Evolutionary conservation across 805 yeast species (phyloP).

Genomic region (Ogataea trehalophila): DNA sequence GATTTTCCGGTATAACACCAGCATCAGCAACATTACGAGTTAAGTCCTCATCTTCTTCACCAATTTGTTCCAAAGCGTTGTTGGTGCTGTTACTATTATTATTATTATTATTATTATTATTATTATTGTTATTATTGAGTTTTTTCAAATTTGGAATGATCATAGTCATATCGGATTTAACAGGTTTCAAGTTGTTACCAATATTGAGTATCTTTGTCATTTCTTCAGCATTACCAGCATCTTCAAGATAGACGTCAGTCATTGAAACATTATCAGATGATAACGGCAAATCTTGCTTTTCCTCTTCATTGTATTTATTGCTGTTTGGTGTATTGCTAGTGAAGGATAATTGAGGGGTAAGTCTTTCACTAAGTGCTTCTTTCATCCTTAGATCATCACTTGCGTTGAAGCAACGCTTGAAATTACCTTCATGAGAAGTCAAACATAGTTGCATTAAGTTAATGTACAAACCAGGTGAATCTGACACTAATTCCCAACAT

Average conservation of each 20-base stretch:
- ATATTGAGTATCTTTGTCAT: slow-evolving; percentile 13
- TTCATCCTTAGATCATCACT: slow-evolving; percentile 9
- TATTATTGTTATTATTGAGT: not conserved
- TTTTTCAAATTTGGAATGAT: slow-evolving; percentile 28
- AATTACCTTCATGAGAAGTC: slow-evolving; percentile 8
- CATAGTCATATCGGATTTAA: slow-evolving; percentile 35
- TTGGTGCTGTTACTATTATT: not conserved
- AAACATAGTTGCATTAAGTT: slow-evolving; percentile 11
- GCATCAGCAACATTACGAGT: not conserved
- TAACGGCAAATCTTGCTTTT: not conserved
- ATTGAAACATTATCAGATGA: slow-evolving; percentile 10
- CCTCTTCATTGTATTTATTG: not conserved
- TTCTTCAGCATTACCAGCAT: slow-evolving; percentile 19
- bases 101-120: too few relatives aligned
- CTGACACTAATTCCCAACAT: slow-evolving; percentile 18
- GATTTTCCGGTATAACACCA: not conserved
- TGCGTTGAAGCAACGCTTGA: slow-evolving; percentile 14
- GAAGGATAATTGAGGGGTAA: not conserved
- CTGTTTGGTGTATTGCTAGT: not conserved
- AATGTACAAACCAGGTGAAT: slow-evolving; percentile 9
- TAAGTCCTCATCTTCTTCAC: slow-evolving; percentile 5
- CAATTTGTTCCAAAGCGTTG: slow-evolving; percentile 1
- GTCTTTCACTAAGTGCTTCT: slow-evolving; percentile 7
- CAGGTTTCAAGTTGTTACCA: slow-evolving; percentile 6
- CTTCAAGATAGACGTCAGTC: slow-evolving; percentile 2